These are phyloP conservation scores for Penicillium cinerascens DNA, from an alignment of 495 filamentous ascomycete species.

Conservation along the genomic window DNA sequence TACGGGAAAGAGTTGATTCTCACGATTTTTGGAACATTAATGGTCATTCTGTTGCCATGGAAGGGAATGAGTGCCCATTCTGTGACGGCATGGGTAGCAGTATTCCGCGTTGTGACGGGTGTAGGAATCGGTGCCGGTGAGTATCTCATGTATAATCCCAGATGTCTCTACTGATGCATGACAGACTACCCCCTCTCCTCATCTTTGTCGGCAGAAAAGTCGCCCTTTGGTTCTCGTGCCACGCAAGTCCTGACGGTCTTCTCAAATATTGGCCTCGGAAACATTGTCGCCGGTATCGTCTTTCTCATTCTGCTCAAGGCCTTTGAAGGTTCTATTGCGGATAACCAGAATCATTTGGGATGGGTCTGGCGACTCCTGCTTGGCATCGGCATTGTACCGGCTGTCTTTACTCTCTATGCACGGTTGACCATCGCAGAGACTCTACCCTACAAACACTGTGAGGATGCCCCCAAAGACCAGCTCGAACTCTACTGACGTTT, in stretches of 20 bases:
- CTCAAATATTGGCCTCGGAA: slow-evolving; percentile 17
- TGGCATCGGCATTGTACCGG: slow-evolving; percentile 16
- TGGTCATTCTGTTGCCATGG: slow-evolving; percentile 19
- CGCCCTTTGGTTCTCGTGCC: slow-evolving; percentile 15
- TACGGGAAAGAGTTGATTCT: slow-evolving; percentile 13
- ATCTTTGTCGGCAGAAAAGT: slow-evolving; percentile 14
- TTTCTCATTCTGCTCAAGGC: slow-evolving; percentile 18
- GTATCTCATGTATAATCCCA: not conserved
- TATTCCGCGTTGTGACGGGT: slow-evolving; percentile 19
- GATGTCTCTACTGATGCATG: too few relatives aligned
- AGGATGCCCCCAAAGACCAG: not conserved
- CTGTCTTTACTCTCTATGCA: slow-evolving; percentile 15
- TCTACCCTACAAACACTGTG: slow-evolving; percentile 12
- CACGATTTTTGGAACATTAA: slow-evolving; percentile 14
- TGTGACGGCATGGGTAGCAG: slow-evolving; percentile 18
- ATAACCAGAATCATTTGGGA: slow-evolving; percentile 7
- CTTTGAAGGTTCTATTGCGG: slow-evolving; percentile 9
- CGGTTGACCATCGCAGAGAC: slow-evolving; percentile 16
- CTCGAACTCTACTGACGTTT: not conserved
- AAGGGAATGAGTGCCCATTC: slow-evolving; percentile 7
- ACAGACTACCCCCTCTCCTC: slow-evolving; percentile 20
- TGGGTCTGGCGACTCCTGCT: slow-evolving; percentile 19
- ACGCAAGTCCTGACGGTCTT: slow-evolving; percentile 11
- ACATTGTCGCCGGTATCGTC: slow-evolving; percentile 16
- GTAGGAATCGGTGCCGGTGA: slow-evolving; percentile 16